phyloP scores from a whole-genome alignment of 1,284 basidiomycete species.

The Kwoniella shivajii region DNA sequence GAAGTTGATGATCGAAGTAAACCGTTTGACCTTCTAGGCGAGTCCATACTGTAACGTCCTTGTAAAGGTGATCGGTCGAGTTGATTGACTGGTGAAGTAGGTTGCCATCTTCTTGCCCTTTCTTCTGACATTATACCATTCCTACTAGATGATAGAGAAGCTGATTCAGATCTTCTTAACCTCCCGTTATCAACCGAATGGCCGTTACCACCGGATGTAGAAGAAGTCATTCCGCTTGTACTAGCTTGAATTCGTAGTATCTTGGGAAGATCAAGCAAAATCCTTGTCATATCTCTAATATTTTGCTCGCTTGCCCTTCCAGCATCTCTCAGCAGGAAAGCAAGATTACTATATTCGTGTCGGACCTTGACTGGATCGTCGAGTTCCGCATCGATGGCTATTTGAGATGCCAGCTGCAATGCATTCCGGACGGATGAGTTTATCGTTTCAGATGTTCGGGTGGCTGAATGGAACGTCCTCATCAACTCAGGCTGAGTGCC shows the following conservation, averaged over 20 bases:
- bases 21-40: constrained; percentile 15
- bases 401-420: constrained; percentile 27
- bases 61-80: constrained; percentile 13
- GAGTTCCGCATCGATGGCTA: constrained; percentile 25
- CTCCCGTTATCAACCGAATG: background rate
- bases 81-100: constrained; percentile 16
- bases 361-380: constrained; percentile 24
- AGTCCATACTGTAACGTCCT: constrained; percentile 15
- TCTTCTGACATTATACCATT: constrained; percentile 12
- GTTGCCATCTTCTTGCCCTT: constrained; percentile 19
- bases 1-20: constrained; percentile 18
- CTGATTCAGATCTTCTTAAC: constrained; percentile 13
- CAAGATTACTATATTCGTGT: constrained; percentile 29
- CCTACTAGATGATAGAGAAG: constrained; percentile 5
- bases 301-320: constrained; percentile 39
- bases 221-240: background rate
- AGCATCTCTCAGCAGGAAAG: constrained; percentile 37
- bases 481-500: constrained; percentile 26
- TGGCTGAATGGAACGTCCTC: constrained; percentile 27
- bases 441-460: constrained; percentile 32
- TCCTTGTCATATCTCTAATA: constrained; percentile 43
- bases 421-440: constrained; percentile 35
- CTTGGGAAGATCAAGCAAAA: constrained; percentile 42
- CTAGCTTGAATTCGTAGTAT: constrained; percentile 12
- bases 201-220: background rate